Evolutionary conservation across 2,329 filamentous ascomycete species (phyloP).

Genomic region (Tolypocladium inflatum): DNA sequence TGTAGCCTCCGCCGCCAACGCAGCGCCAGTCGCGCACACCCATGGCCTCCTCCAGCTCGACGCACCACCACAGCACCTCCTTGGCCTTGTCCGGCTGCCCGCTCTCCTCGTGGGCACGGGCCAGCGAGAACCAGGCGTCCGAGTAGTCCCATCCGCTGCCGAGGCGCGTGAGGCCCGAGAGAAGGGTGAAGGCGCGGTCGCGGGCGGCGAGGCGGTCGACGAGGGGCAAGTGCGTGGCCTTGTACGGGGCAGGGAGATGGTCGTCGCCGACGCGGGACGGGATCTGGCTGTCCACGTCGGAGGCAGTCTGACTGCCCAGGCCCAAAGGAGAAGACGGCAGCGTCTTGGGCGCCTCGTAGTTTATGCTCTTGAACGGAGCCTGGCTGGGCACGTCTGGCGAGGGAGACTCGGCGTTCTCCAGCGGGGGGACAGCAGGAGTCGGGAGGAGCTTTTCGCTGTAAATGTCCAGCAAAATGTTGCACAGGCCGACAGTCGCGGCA

Average conservation of each 20-base stretch:
- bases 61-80: constrained; percentile 93
- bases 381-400: constrained; percentile 2
- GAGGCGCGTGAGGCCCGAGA: constrained; percentile 75
- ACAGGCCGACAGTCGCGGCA: constrained; percentile 69
- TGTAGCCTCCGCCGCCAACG: constrained; percentile 57
- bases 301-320: constrained; percentile 21
- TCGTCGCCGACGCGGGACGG: constrained; percentile 21
- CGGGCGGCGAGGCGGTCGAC: constrained; percentile 80
- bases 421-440: constrained; percentile 39
- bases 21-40: constrained; percentile 72
- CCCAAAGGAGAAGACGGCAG: constrained; percentile 39
- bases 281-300: background rate
- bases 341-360: constrained; percentile 1
- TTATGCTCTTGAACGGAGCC: constrained; percentile 1
- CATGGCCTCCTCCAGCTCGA: constrained; percentile 81
- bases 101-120: constrained; percentile 78
- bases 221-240: constrained; percentile 54
- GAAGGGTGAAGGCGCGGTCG: constrained; percentile 76
- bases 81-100: constrained; percentile 81
- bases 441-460: constrained; percentile 62
- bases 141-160: constrained; percentile 83
- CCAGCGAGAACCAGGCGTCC: constrained; percentile 87
- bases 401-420: constrained; percentile 16
- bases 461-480: constrained; percentile 77
- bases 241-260: constrained; percentile 41